phyloP scores from a whole-genome alignment of 352 stramenopile species.

The Phytophthora citrophthora region DNA sequence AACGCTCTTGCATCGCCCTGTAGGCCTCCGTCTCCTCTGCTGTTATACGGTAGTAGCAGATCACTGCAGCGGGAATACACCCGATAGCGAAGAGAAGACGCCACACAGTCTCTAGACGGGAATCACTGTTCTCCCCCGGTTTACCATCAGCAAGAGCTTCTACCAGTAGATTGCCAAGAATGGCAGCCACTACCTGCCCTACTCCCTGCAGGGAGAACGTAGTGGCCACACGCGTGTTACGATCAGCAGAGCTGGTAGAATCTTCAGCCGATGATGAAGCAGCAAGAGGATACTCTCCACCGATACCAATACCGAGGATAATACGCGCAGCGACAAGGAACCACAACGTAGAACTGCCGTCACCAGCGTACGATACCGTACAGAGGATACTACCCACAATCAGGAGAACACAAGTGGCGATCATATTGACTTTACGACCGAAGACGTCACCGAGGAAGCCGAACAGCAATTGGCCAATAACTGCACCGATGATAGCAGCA shows the following conservation, averaged over 20 bases:
- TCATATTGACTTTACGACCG: constrained; percentile 30
- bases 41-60: constrained; percentile 61
- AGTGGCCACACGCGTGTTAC: constrained; percentile 55
- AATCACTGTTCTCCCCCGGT: constrained; percentile 38
- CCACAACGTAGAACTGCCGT: constrained; percentile 11
- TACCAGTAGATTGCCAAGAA: constrained; percentile 64
- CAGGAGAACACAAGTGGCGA: constrained; percentile 19
- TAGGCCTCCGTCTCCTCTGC: constrained; percentile 63
- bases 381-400: constrained; percentile 24
- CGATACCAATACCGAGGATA: constrained; percentile 22
- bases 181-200: constrained; percentile 48
- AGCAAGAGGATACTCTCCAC: constrained; percentile 43
- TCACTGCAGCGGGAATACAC: constrained; percentile 48
- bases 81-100: constrained; percentile 62
- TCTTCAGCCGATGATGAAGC: constrained; percentile 61
- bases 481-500: constrained; percentile 31
- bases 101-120: constrained; percentile 65
- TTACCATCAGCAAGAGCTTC: constrained; percentile 44
- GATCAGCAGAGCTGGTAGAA: constrained; percentile 38
- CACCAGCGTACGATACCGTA: constrained; percentile 7
- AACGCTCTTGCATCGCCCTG: constrained; percentile 26
- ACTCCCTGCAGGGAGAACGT: constrained; percentile 73
- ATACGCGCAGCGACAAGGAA: constrained; percentile 22
- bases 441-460: constrained; percentile 27
- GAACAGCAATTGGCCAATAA: constrained; percentile 18